phyloP scores from a whole-genome alignment of 352 stramenopile species.

The Globisporangium spinosum region DNA sequence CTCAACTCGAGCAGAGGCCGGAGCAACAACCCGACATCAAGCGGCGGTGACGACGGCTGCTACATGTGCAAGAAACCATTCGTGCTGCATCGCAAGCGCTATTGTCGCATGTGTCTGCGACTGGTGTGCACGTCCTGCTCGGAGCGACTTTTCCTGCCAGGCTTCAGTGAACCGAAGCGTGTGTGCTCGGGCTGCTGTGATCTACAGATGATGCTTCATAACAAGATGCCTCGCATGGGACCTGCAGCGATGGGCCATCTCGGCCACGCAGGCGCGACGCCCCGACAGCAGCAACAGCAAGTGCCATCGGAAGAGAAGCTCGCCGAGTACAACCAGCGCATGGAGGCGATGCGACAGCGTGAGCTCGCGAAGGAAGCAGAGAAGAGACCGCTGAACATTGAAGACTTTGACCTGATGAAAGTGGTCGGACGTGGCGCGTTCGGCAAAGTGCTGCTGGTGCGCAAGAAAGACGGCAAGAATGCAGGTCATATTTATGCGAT shows the following conservation, averaged over 20 bases:
- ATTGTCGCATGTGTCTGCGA: constrained; percentile 86
- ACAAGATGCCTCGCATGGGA: constrained; percentile 67
- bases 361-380: constrained; percentile 72
- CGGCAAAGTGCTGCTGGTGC: constrained; percentile 93
- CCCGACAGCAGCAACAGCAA: constrained; percentile 10
- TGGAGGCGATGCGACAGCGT: constrained; percentile 78
- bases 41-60: constrained; percentile 48
- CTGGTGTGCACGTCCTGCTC: constrained; percentile 84
- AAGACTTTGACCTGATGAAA: constrained; percentile 95
- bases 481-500: constrained; percentile 89
- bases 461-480: constrained; percentile 89
- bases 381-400: constrained; percentile 72
- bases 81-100: constrained; percentile 68
- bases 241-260: constrained; percentile 15
- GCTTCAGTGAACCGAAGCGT: constrained; percentile 85
- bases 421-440: constrained; percentile 94
- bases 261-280: constrained; percentile 12
- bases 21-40: constrained; percentile 16
- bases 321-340: constrained; percentile 55
- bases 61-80: constrained; percentile 85
- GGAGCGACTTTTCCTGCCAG: constrained; percentile 79
- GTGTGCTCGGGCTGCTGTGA: constrained; percentile 85
- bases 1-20: constrained; percentile 19
- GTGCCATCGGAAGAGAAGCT: constrained; percentile 56
- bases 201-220: constrained; percentile 87